Base-by-base conservation (phyloP, 1,284 basidiomycete genomes). In the Abortiporus biennis region DNA sequence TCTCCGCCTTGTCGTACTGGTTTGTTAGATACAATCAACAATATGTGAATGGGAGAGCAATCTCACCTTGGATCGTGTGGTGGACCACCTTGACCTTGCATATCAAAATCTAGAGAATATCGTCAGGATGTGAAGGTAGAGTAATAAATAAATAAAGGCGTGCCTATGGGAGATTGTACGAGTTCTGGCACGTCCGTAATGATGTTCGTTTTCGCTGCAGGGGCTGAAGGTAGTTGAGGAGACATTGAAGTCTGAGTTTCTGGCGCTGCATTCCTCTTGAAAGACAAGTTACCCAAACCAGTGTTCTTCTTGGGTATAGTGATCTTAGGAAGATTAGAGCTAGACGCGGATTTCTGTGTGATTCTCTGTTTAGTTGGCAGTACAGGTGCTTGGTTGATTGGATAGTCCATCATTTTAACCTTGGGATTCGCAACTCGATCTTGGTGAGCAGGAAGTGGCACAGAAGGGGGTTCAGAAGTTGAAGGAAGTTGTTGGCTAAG, bases 231-330 rank as follows among this genome's bases (percentile, higher is more conserved):
- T 8, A 42, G 15, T 20, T 34, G 31, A 5, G 40, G 40, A 6
- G 41, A 47, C 17, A 16, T 35, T 15, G 13, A 21, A n/a, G 8
- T 38, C 11, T 17, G 19, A 42, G 27, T 35, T 12, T 24, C 23
- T 3, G 39, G 16, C 11, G 49, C 40, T 41, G 53, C 62, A 22
- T 51, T 65, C 50, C 72, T 76, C 55, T 68, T 75, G 51, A 76
- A 72, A 29, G 57, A 67, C 12, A 72, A 58, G n/a, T 50, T 47
- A 2, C 50, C 50, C 19, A 64, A 46, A n/a, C n/a, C n/a, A 33
- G 56, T 46, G 50, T 1, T 61, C 54, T 61, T 66, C 1, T 34
- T 24, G 17, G 36, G 12, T 6, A 22, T 16, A 21, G 17, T 9
- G 11, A 35, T 8, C 8, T 9, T 9, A 11, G 33, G 33, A 16